Percentiles rank a stretch among this genome's conserved stretches.
Evolutionary conservation across 768 basidiomycete genomes (phyloP).

Genomic region (Phanerodontia chrysosporium): DNA sequence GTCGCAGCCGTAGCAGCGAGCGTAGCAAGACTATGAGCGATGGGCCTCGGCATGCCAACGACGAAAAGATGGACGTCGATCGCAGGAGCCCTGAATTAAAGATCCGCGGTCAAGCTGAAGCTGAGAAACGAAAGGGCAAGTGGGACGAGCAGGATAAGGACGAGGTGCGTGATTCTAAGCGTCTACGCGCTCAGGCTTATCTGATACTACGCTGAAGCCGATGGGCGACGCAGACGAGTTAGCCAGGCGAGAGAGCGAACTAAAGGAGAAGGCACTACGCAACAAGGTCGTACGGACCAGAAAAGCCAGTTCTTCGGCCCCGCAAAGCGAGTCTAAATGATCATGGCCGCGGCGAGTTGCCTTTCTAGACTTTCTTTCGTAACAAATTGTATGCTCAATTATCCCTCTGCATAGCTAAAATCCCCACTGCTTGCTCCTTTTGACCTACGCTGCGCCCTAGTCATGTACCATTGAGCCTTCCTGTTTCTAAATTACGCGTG

Average conservation of each 20-base stretch:
- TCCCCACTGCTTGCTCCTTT: neutral
- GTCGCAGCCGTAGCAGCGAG: constrained; percentile 33
- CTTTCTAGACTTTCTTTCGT: neutral
- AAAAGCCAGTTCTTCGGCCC: constrained; percentile 36
- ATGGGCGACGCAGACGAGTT: constrained; percentile 39
- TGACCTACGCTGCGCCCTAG: neutral
- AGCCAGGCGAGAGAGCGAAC: constrained; percentile 67
- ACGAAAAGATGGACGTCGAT: constrained; percentile 21
- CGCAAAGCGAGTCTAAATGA: neutral
- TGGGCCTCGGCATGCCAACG: constrained; percentile 8
- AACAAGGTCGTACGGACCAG: constrained; percentile 79
- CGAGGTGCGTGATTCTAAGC: constrained; percentile 14
- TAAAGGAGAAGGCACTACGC: constrained; percentile 77
- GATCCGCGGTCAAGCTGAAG: constrained; percentile 70
- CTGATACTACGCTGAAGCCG: neutral
- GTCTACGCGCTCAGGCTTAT: neutral
- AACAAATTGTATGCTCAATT: neutral
- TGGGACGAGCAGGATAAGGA: constrained; percentile 41
- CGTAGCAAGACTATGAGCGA: constrained; percentile 21
- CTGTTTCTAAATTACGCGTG: neutral
- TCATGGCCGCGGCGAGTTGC: neutral
- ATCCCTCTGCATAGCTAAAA: neutral
- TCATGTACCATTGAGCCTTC: neutral
- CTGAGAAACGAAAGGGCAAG: constrained; percentile 49
- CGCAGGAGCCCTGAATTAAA: constrained; percentile 49